A percentile compares a stretch with the other conserved stretches of the same genome.
These are phyloP conservation scores for Eucalyptus albens DNA, from an alignment of 345 rosid genomes.

Conservation along the genomic window DNA sequence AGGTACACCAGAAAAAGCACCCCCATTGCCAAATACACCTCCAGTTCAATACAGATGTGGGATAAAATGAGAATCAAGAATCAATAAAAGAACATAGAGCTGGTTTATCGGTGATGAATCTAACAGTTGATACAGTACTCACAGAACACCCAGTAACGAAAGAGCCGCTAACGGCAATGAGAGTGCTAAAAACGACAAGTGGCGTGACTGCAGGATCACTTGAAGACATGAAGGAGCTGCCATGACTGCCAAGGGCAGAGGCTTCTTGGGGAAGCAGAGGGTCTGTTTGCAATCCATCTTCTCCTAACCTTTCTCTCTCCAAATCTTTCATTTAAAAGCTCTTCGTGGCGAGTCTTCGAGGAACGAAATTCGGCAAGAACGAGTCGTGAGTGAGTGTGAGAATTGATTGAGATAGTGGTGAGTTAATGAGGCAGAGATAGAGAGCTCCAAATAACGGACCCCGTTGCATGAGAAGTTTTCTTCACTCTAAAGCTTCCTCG, in stretches of 20 bases:
- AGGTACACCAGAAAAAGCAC: neutral
- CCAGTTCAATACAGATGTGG: neutral
- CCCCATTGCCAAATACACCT: neutral
- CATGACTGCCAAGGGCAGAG: neutral
- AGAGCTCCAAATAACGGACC: neutral
- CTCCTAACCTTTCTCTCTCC: neutral
- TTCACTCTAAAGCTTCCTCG: neutral
- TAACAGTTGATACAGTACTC: neutral
- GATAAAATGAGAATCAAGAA: neutral
- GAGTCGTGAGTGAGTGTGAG: neutral
- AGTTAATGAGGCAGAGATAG: neutral
- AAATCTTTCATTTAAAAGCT: neutral
- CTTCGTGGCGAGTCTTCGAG: neutral
- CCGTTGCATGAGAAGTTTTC: neutral
- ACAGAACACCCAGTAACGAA: conserved; percentile 17
- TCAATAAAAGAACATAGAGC: neutral
- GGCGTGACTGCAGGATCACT: conserved; percentile 4
- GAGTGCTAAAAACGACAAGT: conserved; percentile 29
- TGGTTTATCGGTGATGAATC: neutral
- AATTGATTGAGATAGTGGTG: neutral
- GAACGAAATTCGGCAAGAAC: neutral
- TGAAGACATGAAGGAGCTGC: neutral
- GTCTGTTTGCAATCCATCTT: neutral
- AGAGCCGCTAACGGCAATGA: conserved; percentile 24
- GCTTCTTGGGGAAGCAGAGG: neutral